Conservation (phyloP, 148 eudicot genomes). For the Mesembryanthemum crystallinum region DNA sequence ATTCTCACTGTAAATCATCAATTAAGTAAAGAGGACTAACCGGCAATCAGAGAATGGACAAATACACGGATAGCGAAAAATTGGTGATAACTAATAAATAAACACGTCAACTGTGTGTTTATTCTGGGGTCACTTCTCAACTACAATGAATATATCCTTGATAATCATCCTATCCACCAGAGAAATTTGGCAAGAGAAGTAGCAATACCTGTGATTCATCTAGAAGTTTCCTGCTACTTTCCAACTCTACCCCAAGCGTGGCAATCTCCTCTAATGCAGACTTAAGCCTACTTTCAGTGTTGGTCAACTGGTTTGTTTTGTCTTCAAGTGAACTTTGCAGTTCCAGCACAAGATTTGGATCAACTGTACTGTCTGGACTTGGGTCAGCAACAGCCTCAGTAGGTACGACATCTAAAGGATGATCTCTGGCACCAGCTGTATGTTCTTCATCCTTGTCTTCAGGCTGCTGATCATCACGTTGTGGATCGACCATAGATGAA, state of each 20-base stretch:
- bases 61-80: too few species aligned
- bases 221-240: constrained; percentile 68
- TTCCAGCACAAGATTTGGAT: constrained; percentile 46
- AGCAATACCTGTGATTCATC: constrained; percentile 89
- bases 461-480: constrained; percentile 48
- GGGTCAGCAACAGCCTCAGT: constrained; percentile 34
- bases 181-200: neutral
- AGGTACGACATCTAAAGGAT: constrained; percentile 22
- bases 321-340: constrained; percentile 59
- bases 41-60: too few species aligned
- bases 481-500: constrained; percentile 70
- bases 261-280: constrained; percentile 54
- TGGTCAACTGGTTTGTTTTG: constrained; percentile 53
- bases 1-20: too few species aligned
- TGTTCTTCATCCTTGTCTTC: constrained; percentile 42
- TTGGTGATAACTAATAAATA: neutral
- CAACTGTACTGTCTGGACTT: constrained; percentile 37
- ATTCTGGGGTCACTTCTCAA: neutral
- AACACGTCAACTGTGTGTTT: neutral
- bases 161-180: neutral
- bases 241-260: constrained; percentile 69
- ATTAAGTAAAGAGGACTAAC: too few species aligned
- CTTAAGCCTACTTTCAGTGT: constrained; percentile 55
- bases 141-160: neutral
- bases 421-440: constrained; percentile 19